Evolutionary conservation across 129 eudicot genomes (phyloP).

Genomic region (Daucus carota): DH1_v3.0 NC_030382.2:27801501-27802000

Average conservation of each 20-base stretch:
- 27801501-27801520: not conserved
- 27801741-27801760: not conserved
- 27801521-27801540: not conserved
- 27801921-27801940: not conserved
- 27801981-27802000: conserved; percentile 21
- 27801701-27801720: not conserved
- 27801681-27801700: not conserved
- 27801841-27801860: too few relatives aligned
- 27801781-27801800: not conserved
- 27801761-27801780: not conserved
- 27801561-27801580: not conserved
- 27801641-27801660: not conserved
- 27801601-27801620: not conserved
- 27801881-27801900: not conserved
- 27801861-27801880: not conserved
- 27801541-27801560: not conserved
- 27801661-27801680: not conserved
- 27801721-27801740: not conserved
- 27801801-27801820: not conserved
- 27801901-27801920: not conserved
- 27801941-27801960: conserved; percentile 27
- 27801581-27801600: not conserved
- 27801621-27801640: not conserved
- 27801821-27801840: not conserved
- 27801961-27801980: conserved; percentile 17